Evolutionary conservation across 495 filamentous ascomycete genomes (phyloP).

Genomic region (Usnea hakonensis): DNA sequence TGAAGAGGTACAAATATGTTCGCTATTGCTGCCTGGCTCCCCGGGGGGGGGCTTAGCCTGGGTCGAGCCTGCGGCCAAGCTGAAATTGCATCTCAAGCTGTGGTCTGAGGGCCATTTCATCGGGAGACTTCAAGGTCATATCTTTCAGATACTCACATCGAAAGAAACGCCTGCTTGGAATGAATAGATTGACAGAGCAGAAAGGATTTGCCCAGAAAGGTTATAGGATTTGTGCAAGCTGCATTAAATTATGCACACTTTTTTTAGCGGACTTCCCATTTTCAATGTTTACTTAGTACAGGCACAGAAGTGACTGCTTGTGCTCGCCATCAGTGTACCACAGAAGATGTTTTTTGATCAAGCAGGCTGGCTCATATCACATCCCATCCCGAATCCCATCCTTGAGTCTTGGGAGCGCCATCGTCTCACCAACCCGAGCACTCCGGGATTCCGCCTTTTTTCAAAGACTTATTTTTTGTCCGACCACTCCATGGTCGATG

Average conservation of each 20-base stretch:
- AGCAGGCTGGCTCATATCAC: neutral
- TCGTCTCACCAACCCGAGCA: neutral
- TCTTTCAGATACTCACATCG: no score
- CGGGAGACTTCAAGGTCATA: no score
- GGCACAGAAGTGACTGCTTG: neutral
- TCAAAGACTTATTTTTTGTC: neutral
- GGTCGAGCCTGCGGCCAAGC: neutral
- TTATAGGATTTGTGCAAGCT: neutral
- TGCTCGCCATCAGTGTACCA: neutral
- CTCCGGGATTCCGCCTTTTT: no score
- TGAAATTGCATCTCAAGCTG: neutral
- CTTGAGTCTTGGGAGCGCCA: neutral
- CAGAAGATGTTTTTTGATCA: neutral
- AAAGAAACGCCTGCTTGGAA: no score
- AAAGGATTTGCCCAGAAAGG: neutral
- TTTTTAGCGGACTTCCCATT: neutral
- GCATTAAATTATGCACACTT: neutral
- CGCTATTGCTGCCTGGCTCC: neutral
- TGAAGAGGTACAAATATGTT: neutral
- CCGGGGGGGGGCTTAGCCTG: neutral
- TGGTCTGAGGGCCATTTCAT: neutral
- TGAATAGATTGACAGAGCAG: no score
- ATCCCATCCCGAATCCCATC: neutral
- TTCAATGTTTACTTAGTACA: neutral
- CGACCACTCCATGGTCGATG: neutral